These are phyloP conservation scores for Trichoderma citrinoviride DNA, from an alignment of 2,329 filamentous ascomycete genomes.

Conservation along the genomic window DNA sequence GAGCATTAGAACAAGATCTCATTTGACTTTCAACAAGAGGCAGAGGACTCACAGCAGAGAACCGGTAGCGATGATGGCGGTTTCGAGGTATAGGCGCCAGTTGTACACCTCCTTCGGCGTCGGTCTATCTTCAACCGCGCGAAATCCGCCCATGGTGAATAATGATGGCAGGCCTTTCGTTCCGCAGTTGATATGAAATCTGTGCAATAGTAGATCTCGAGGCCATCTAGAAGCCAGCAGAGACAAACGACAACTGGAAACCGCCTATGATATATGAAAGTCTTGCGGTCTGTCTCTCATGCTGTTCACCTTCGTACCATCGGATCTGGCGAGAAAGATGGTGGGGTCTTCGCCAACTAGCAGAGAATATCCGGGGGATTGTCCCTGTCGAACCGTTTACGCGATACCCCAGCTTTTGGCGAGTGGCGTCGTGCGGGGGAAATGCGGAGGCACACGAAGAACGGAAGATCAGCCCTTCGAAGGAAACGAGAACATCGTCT, in stretches of 20 bases:
- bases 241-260: background rate
- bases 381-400: background rate
- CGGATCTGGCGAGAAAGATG: slow-evolving; percentile 12
- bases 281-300: background rate
- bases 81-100: slow-evolving; percentile 48
- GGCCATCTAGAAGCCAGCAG: background rate
- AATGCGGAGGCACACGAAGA: background rate
- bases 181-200: background rate
- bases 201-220: background rate
- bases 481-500: background rate
- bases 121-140: slow-evolving; percentile 53
- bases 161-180: background rate
- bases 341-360: slow-evolving; percentile 13
- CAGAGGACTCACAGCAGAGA: slow-evolving; percentile 37
- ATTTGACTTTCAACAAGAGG: rapidly evolving
- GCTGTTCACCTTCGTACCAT: slow-evolving; percentile 1
- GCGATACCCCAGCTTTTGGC: slow-evolving; percentile 11
- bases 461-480: background rate
- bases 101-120: slow-evolving; percentile 57
- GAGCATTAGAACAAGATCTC: background rate
- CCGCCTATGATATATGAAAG: slow-evolving; percentile 4
- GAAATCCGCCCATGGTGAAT: slow-evolving; percentile 38
- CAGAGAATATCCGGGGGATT: background rate
- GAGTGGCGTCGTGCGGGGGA: slow-evolving; percentile 4
- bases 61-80: slow-evolving; percentile 49